Conservation (phyloP, 352 stramenopile genomes). For the Discostella stelligera region DNA sequence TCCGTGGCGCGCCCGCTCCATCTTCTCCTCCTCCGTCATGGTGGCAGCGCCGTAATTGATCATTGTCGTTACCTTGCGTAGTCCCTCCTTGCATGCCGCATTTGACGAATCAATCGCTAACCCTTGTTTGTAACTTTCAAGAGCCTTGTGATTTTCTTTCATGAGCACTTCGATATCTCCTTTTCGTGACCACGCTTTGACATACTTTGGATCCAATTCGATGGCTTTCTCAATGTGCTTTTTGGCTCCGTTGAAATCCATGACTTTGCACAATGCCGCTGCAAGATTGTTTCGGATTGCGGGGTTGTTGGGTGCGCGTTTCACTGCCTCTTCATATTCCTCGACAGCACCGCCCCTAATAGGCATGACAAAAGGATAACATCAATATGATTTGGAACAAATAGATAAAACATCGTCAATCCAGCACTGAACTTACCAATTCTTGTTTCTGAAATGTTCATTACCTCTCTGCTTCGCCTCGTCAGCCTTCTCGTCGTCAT, state of each 20-base stretch:
- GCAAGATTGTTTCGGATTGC: conserved; percentile 98
- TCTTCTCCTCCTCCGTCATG: conserved; percentile 92
- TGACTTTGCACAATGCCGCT: conserved; percentile 97
- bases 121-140: conserved; percentile 95
- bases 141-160: conserved; percentile 99
- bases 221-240: conserved; percentile 95
- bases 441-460: conserved; percentile 93
- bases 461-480: conserved; percentile 98
- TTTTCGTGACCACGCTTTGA: conserved; percentile 98
- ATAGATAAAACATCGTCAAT: conserved; percentile 63
- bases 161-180: conserved; percentile 99
- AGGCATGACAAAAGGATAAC: background rate
- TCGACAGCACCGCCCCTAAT: conserved; percentile 55
- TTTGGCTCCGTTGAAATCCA: conserved; percentile 88
- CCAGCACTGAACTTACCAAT: conserved; percentile 85
- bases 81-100: conserved; percentile 92
- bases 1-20: conserved; percentile 94
- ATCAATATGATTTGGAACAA: background rate
- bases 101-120: conserved; percentile 93
- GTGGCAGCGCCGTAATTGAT: conserved; percentile 85
- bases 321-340: conserved; percentile 94
- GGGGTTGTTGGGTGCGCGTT: conserved; percentile 95
- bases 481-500: conserved; percentile 95
- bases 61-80: conserved; percentile 90
- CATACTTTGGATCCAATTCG: conserved; percentile 97